Evolutionary conservation across 202 grass and related monocot species (phyloP).

Genomic region (Schoenoplectus triqueter): DNA sequence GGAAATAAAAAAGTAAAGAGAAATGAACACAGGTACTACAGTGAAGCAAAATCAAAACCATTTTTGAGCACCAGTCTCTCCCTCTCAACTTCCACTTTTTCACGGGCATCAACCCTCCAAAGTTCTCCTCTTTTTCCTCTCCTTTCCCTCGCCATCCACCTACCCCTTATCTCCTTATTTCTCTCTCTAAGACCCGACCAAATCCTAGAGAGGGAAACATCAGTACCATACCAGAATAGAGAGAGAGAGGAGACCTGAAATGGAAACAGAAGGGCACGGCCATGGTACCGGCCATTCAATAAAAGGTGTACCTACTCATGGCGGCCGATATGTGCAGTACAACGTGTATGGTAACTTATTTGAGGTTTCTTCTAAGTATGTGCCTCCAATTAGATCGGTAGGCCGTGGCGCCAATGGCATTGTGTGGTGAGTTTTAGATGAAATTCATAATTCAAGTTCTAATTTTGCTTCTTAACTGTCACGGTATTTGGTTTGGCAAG

Average conservation of each 20-base stretch:
- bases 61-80: constrained; percentile 21
- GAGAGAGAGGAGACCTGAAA: constrained; percentile 11
- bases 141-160: constrained; percentile 61
- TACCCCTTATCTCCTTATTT: constrained; percentile 35
- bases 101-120: constrained; percentile 76
- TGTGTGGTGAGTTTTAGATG: constrained; percentile 67
- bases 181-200: neutral
- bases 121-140: constrained; percentile 61
- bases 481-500: neutral
- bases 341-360: constrained; percentile 92
- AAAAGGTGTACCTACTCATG: constrained; percentile 73
- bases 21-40: constrained; percentile 1
- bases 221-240: constrained; percentile 20
- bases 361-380: constrained; percentile 91
- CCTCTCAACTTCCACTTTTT: constrained; percentile 43
- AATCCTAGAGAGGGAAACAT: constrained; percentile 24
- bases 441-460: constrained; percentile 4
- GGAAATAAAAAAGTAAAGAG: neutral
- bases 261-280: constrained; percentile 43
- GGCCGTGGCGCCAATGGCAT: constrained; percentile 87
- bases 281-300: constrained; percentile 56
- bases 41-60: constrained; percentile 27
- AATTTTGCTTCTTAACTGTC: neutral
- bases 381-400: constrained; percentile 77
- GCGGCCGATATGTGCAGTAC: constrained; percentile 90